Evolutionary conservation across 257 asterid species (phyloP).

Genomic region (Hygrophila difformis): DNA sequence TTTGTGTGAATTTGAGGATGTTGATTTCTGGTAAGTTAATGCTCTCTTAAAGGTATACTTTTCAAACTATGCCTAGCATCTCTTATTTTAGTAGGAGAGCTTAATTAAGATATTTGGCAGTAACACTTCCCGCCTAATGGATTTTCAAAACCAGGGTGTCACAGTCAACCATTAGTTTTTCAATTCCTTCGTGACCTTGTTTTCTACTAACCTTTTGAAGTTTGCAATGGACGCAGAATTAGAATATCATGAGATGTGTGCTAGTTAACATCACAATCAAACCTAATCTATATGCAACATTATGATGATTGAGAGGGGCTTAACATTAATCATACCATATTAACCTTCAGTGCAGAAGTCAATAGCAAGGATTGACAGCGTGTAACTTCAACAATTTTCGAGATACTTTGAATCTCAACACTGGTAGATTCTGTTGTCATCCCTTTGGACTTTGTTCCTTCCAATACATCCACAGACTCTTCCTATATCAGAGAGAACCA

Average conservation of each 20-base stretch:
- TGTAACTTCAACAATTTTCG: conserved; percentile 50
- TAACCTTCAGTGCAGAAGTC: conserved; percentile 34
- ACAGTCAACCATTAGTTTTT: too few relatives aligned
- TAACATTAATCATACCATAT: conserved; percentile 29
- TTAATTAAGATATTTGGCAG: too few relatives aligned
- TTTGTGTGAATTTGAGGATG: too few relatives aligned
- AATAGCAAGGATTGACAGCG: conserved; percentile 44
- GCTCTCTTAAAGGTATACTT: too few relatives aligned
- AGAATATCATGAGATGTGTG: neutral
- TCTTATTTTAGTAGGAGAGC: too few relatives aligned
- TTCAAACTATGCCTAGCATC: too few relatives aligned
- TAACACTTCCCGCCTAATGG: too few relatives aligned
- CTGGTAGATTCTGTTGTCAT: conserved; percentile 15
- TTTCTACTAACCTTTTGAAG: neutral
- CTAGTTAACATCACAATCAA: neutral
- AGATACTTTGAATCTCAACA: conserved; percentile 27
- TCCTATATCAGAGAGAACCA: conserved; percentile 24
- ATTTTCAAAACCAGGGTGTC: too few relatives aligned
- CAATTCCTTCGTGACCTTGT: neutral
- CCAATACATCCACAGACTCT: conserved; percentile 15
- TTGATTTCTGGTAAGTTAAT: too few relatives aligned
- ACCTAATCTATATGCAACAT: too few relatives aligned
- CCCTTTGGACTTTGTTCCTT: conserved; percentile 14
- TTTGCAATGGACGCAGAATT: neutral
- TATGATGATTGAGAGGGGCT: neutral